Evolutionary conservation across 2,329 filamentous ascomycete species (phyloP), one percentile per base, ranked within the genome.

Genomic region (Podosphaera fusca): DNA sequence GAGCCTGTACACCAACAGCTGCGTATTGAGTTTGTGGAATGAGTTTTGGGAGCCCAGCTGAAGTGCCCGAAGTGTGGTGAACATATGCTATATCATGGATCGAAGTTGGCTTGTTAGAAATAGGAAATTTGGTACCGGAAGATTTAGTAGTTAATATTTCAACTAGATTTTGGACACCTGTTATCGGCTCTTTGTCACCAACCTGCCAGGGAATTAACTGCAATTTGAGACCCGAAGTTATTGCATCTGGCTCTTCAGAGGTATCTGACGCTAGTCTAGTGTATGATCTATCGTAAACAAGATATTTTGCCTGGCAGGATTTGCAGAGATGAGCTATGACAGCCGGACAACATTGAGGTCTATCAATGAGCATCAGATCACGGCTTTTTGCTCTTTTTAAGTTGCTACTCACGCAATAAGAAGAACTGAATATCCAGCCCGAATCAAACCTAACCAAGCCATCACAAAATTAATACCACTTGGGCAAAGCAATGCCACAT

Each of bases 41-140:
- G 0, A 78, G 77, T 58, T 83, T 83, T 0, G 80, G 80, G 1
- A 79, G 64, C 0, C 80, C 80, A 0, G 75, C 77, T 0, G 79
- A 81, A 2, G 81, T 84, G 0, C 80, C 80, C 0, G 80, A 84
- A 0, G 79, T 81, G 62, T 84, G 80, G 60, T 76, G 75, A 31
- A 80, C 68, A 64, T 80, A 82, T 0, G 79, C 79, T 12, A 74
- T 64, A 42, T 42, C 38, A 42, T 42, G 10, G n/a, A 42, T 42
- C 10, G 38, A 42, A 42, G n/a, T 50, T 29, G 47, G 29, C 4
- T 30, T 29, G 7, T 29, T 12, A 4, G 38, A 7, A 4, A 42
- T 4, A 42, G 38, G 38, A 42, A 42, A 42, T 42, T 4, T 12
- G 38, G 38, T 12, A 12, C n/a, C n/a, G 10, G 38, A 42, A 12